Percentiles rank a stretch among this genome's conserved stretches.
These are phyloP conservation scores for Pichia sp. DNA, from an alignment of 1,139 yeast species.

Conservation along the genomic window DNA sequence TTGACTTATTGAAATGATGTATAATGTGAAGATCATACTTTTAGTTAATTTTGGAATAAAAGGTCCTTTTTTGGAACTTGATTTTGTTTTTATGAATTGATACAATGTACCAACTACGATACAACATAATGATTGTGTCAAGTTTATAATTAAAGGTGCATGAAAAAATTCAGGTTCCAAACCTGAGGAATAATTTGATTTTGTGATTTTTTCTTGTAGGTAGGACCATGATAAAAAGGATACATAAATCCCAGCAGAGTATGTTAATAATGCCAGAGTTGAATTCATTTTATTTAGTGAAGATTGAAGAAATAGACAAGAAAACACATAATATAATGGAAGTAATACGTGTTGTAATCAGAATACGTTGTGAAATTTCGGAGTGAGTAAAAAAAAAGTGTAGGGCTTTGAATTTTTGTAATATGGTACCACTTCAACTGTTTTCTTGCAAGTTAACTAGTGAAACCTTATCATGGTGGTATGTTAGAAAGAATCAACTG, in stretches of 20 bases:
- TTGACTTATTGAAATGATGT: constrained; percentile 68
- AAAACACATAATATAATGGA: neutral
- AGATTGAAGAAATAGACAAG: neutral
- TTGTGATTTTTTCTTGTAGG: constrained; percentile 80
- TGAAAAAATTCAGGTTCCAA: constrained; percentile 37
- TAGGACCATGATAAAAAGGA: constrained; percentile 89
- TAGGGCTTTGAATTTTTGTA: too few relatives aligned
- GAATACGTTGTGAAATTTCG: neutral
- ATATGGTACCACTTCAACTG: too few relatives aligned
- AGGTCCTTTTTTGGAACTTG: constrained; percentile 22
- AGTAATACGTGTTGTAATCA: neutral
- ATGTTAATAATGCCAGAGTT: constrained; percentile 30
- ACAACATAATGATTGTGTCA: constrained; percentile 70
- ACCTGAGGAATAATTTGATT: constrained; percentile 64
- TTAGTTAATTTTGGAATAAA: constrained; percentile 32
- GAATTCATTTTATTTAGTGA: neutral
- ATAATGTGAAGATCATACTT: constrained; percentile 25
- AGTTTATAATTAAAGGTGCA: constrained; percentile 70
- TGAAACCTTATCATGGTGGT: neutral
- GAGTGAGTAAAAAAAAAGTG: too few relatives aligned
- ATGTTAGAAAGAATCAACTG: neutral
- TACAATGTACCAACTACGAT: constrained; percentile 60
- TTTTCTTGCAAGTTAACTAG: too few relatives aligned
- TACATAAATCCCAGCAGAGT: constrained; percentile 70
- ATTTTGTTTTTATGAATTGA: constrained; percentile 34